Evolutionary conservation across 306 rosid genomes (phyloP).

Genomic region (Morella rubra): DNA sequence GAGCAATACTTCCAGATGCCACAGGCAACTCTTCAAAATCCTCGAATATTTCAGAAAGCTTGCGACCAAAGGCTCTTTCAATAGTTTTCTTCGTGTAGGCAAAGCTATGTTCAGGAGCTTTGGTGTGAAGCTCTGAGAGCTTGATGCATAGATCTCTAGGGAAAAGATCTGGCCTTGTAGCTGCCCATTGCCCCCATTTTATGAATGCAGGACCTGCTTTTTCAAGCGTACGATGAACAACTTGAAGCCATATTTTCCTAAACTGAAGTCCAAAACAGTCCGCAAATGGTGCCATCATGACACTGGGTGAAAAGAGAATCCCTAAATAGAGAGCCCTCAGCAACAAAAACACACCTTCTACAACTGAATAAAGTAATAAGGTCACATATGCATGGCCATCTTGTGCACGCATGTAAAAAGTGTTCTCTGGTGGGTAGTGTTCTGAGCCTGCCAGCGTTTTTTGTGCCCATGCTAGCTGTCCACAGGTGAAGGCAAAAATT

Average conservation of each 20-base stretch:
- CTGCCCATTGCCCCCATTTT: conserved; percentile 99
- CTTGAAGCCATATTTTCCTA: conserved; percentile 74
- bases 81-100: conserved; percentile 84
- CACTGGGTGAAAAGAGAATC: conserved; percentile 81
- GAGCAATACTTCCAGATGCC: conserved; percentile 99
- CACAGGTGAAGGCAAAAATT: conserved; percentile 69
- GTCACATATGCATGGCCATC: conserved; percentile 73
- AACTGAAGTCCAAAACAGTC: conserved; percentile 67
- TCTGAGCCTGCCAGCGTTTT: conserved; percentile 48
- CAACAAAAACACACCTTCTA: conserved; percentile 63
- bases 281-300: conserved; percentile 81
- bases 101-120: conserved; percentile 98
- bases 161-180: conserved; percentile 97
- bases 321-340: conserved; percentile 76
- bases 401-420: conserved; percentile 65
- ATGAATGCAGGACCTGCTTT: conserved; percentile 95
- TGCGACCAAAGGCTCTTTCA: conserved; percentile 87
- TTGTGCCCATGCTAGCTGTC: conserved; percentile 83
- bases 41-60: conserved; percentile 83
- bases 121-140: conserved; percentile 84
- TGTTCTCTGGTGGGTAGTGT: conserved; percentile 46
- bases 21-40: conserved; percentile 92
- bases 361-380: conserved; percentile 44
- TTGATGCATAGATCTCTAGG: conserved; percentile 84
- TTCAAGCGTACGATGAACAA: conserved; percentile 81